phyloP scores from a whole-genome alignment of 371 early-diverging fungal species.

The Amoeboaphelidium protococcarum region DNA sequence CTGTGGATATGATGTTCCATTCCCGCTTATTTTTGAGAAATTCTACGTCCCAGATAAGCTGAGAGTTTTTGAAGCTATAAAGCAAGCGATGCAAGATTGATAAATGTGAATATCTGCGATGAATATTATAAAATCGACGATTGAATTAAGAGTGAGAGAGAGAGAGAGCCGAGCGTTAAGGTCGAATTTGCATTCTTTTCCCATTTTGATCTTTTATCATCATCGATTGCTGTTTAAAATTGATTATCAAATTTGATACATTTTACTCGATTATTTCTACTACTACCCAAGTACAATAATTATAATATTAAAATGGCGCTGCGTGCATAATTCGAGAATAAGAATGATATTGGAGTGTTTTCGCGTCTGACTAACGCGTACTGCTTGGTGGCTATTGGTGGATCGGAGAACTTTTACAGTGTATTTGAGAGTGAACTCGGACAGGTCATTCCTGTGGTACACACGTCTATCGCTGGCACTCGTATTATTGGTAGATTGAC shows the following conservation, averaged over 20 bases:
- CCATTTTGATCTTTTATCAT: too few species aligned
- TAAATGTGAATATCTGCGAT: too few species aligned
- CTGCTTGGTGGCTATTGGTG: conserved; percentile 92
- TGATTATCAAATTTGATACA: too few species aligned
- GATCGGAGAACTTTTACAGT: conserved; percentile 94
- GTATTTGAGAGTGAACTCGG: conserved; percentile 81
- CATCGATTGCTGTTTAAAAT: too few species aligned
- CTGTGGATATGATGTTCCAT: conserved; percentile 77
- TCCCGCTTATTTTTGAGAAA: conserved; percentile 76
- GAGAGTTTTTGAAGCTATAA: conserved; percentile 68
- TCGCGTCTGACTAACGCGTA: conserved; percentile 95
- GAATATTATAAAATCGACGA: too few species aligned
- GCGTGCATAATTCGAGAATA: conserved; percentile 97
- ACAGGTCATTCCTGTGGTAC: conserved; percentile 94
- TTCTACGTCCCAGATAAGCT: conserved; percentile 74
- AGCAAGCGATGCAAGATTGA: conserved; percentile 39
- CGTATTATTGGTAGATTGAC: conserved; percentile 89
- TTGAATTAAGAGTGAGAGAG: too few species aligned
- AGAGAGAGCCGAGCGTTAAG: too few species aligned
- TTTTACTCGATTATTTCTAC: too few species aligned
- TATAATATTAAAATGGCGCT: too few species aligned
- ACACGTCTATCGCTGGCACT: conserved; percentile 94
- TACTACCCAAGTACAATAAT: too few species aligned
- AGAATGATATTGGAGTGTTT: conserved; percentile 96
- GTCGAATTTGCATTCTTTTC: too few species aligned